Evolutionary conservation across 441 rosid genomes (phyloP), one percentile per base, ranked within the genome.

Genomic region (Hura crepitans): DNA sequence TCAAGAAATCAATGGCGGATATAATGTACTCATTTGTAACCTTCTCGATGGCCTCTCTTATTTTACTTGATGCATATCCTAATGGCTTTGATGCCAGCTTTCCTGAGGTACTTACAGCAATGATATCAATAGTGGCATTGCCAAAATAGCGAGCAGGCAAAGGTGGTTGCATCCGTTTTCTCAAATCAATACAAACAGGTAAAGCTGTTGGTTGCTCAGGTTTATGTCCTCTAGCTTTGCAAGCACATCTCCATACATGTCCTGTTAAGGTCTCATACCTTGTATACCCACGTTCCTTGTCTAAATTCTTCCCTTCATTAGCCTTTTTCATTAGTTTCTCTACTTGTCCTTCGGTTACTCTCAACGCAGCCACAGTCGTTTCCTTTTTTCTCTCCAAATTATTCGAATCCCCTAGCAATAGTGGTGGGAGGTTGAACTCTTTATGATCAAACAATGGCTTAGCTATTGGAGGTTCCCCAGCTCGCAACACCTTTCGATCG

Each of bases 261-360:
- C 80, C 92, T 0, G 89, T 71, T 33, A 85, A 66, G 1, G 88
- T 82, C 78, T 87, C 89, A 37, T 87, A 87, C 8, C 80, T 75
- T 28, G 80, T 77, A 46, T 72, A 82, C 22, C 76, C 74, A 1
- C 78, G 78, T 1, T 23, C 71, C 28, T 8, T 27, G 0, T 47
- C 30, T 11, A 5, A 0, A 14, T 15, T 37, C 46, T 56, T 64
- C 5, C 71, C 58, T 20, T 62, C 57, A 9, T 76, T 78, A 4
- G 79, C 79, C 65, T 31, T 72, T 25, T 31, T 75, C 69, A 71
- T 83, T 2, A 88, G 82, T 50, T 71, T 82, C 54, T 82, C 85
- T 17, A 86, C 82, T 73, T 82, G 80, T 37, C 69, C 20, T 68
- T 74, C 76, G 47, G 78, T 78, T 11, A 87, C 49, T 49, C 66